Percentiles rank a stretch among this genome's conserved stretches.
phyloP scores from a whole-genome alignment of 768 basidiomycete genomes.

The Kwoniella sp. region DNA sequence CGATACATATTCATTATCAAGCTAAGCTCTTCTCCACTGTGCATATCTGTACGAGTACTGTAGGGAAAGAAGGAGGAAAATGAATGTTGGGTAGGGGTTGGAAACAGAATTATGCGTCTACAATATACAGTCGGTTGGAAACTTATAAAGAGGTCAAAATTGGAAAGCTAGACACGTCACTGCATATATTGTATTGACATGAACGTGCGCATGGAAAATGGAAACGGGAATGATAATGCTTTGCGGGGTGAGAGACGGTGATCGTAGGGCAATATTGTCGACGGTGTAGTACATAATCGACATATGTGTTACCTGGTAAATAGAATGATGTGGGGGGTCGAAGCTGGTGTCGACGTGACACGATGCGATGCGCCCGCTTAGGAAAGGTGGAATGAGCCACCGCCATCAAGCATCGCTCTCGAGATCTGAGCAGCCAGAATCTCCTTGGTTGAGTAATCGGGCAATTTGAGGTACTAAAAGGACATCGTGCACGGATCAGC shows the following conservation, averaged over 20 bases:
- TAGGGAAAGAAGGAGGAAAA: not conserved
- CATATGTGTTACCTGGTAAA: not conserved
- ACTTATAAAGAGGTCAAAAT: no score
- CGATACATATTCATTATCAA: not conserved
- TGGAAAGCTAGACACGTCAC: no score
- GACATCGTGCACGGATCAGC: constrained; percentile 14
- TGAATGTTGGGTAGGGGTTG: not conserved
- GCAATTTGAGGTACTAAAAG: constrained; percentile 70
- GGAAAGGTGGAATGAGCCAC: constrained; percentile 96
- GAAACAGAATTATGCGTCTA: not conserved
- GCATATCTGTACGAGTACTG: not conserved
- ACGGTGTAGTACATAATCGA: no score
- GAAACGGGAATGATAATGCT: no score
- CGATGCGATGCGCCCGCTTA: constrained; percentile 53
- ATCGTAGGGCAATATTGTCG: no score
- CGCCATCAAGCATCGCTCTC: constrained; percentile 87
- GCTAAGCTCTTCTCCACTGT: not conserved
- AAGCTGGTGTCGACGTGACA: no score
- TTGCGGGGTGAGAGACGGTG: no score
- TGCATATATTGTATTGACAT: not conserved
- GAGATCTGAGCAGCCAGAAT: constrained; percentile 81
- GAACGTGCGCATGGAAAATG: not conserved
- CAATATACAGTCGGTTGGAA: not conserved
- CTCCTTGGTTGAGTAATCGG: constrained; percentile 86
- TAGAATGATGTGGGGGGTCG: no score